Evolutionary conservation across 768 basidiomycete genomes (phyloP).

Genomic region (Boletus subparvulus): DNA sequence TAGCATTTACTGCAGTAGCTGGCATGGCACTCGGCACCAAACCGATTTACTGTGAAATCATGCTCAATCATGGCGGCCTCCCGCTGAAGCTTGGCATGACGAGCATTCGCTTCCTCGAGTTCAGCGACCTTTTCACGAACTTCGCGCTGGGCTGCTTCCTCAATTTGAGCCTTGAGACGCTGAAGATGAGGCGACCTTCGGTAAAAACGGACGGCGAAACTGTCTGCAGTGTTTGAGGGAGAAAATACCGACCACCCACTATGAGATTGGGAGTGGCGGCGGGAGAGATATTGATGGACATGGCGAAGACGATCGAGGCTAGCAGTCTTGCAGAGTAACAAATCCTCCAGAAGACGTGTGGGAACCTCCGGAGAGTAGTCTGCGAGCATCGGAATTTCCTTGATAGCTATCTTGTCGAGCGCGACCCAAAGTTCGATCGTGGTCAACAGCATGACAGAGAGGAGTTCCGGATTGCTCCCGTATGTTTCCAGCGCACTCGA

Average conservation of each 20-base stretch:
- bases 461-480: constrained; percentile 34
- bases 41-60: background rate
- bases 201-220: constrained; percentile 40
- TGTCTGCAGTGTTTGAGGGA: constrained; percentile 3
- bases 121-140: constrained; percentile 30
- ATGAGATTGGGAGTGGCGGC: constrained; percentile 23
- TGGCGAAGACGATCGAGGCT: constrained; percentile 28
- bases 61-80: constrained; percentile 9
- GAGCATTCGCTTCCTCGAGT: constrained; percentile 22
- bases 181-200: constrained; percentile 21
- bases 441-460: constrained; percentile 43
- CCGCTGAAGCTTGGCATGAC: constrained; percentile 17
- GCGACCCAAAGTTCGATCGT: constrained; percentile 37
- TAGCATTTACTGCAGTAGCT: constrained; percentile 31
- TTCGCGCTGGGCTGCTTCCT: constrained; percentile 21
- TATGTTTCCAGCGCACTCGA: constrained; percentile 28
- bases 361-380: constrained; percentile 37
- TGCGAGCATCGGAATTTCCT: constrained; percentile 24
- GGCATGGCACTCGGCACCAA: background rate
- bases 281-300: constrained; percentile 33
- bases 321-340: constrained; percentile 30
- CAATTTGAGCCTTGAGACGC: constrained; percentile 30
- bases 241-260: constrained; percentile 36
- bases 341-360: constrained; percentile 19
- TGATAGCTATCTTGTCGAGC: constrained; percentile 27